Evolutionary conservation across 2,329 filamentous ascomycete species (phyloP).

Genomic region (Pyrenochaeta sp.): DNA sequence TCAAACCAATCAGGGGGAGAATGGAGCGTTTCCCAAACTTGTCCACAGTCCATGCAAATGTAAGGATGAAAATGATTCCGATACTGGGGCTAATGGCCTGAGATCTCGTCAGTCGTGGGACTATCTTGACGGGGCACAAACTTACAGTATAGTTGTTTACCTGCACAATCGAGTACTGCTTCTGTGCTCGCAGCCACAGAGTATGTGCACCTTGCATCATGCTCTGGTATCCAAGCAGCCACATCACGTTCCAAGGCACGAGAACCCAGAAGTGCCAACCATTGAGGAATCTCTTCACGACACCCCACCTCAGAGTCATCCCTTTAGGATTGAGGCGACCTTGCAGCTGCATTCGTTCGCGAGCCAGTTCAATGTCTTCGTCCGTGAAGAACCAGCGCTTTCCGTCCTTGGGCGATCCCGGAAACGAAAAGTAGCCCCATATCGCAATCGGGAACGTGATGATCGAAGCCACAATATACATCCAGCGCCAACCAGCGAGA

Average conservation of each 20-base stretch:
- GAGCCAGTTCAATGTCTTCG: conserved; percentile 52
- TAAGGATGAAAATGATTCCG: not conserved
- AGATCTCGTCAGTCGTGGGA: not conserved
- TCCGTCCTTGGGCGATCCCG: conserved; percentile 57
- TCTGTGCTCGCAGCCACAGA: not conserved
- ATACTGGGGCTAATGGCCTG: not conserved
- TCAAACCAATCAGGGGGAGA: not conserved
- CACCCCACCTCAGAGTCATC: not conserved
- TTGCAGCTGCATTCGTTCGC: not conserved
- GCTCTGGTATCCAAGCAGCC: not conserved
- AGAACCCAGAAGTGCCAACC: not conserved
- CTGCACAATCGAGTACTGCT: not conserved
- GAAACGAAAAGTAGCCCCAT: conserved; percentile 57
- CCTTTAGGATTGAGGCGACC: not conserved
- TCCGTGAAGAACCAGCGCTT: conserved; percentile 55
- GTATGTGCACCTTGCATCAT: not conserved
- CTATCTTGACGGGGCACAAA: too few relatives aligned
- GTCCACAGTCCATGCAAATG: not conserved
- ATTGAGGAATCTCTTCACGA: not conserved
- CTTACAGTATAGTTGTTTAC: not conserved
- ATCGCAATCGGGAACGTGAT: conserved; percentile 62
- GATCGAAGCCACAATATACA: conserved; percentile 45
- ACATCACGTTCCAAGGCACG: not conserved
- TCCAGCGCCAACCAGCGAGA: conserved; percentile 53
- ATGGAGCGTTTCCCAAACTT: not conserved